phyloP scores from a whole-genome alignment of 2,329 filamentous ascomycete species.

The Colletotrichum liriopes region DNA sequence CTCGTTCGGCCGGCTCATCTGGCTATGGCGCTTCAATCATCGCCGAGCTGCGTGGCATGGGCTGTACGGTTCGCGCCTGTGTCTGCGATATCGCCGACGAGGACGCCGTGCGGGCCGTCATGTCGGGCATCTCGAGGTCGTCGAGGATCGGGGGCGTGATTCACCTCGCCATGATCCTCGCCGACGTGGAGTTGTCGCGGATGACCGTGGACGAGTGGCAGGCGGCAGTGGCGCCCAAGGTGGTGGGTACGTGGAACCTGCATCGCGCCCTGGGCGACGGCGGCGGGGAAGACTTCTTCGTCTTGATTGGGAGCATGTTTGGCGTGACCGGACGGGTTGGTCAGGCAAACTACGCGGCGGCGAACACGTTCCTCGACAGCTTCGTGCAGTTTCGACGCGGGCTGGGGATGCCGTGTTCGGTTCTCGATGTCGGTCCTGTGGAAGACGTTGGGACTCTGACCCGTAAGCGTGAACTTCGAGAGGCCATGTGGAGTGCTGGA shows the following conservation, averaged over 20 bases:
- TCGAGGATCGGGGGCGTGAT: slow-evolving; percentile 30
- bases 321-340: slow-evolving; percentile 51
- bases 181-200: slow-evolving; percentile 46
- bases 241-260: slow-evolving; percentile 53
- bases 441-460: slow-evolving; percentile 54
- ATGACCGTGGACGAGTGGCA: slow-evolving; percentile 54
- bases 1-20: slow-evolving; percentile 44
- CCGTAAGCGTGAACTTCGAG: slow-evolving; percentile 36
- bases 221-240: slow-evolving; percentile 48
- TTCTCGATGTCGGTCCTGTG: slow-evolving; percentile 57
- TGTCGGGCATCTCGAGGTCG: neutral
- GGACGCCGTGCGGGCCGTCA: neutral
- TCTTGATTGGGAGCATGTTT: slow-evolving; percentile 46
- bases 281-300: slow-evolving; percentile 49
- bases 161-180: slow-evolving; percentile 31
- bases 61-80: neutral
- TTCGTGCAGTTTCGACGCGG: slow-evolving; percentile 53
- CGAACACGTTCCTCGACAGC: slow-evolving; percentile 57
- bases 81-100: slow-evolving; percentile 12
- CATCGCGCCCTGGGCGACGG: slow-evolving; percentile 46
- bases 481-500: slow-evolving; percentile 21
- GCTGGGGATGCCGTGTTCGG: slow-evolving; percentile 54
- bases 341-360: slow-evolving; percentile 58
- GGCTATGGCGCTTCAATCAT: neutral
- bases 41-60: slow-evolving; percentile 3